Percentiles rank a stretch among this genome's conserved stretches.
phyloP scores from a whole-genome alignment of 164 flowering plant genomes.

The Liquidambar formosana region DNA sequence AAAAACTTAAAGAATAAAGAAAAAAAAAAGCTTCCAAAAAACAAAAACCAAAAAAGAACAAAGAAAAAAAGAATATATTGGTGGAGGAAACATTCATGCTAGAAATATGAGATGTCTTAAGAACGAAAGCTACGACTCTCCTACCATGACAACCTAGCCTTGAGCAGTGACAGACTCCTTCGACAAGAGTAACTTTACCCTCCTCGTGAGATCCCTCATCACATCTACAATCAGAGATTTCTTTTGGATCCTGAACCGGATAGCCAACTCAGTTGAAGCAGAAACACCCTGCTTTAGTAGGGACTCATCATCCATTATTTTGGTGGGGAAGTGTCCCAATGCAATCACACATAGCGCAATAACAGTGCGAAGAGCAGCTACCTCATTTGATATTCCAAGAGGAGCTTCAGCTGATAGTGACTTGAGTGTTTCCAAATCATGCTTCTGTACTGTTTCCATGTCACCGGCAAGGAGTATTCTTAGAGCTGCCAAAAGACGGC shows the following conservation, averaged over 20 bases:
- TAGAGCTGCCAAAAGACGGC: conserved; percentile 81
- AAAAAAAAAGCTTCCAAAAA: no score
- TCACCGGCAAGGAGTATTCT: conserved; percentile 67
- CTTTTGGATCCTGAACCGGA: conserved; percentile 81
- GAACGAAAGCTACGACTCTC: background rate
- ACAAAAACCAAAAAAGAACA: no score
- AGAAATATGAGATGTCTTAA: background rate
- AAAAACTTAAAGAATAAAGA: no score
- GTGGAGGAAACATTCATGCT: background rate
- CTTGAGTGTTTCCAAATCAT: conserved; percentile 55
- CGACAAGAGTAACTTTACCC: conserved; percentile 49
- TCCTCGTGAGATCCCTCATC: conserved; percentile 68
- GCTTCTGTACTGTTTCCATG: conserved; percentile 47
- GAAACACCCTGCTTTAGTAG: conserved; percentile 47
- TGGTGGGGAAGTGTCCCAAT: conserved; percentile 76
- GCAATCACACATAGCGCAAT: conserved; percentile 79
- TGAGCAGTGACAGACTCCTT: conserved; percentile 26
- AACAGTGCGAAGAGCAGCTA: conserved; percentile 62
- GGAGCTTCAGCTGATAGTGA: conserved; percentile 76
- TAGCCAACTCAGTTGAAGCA: conserved; percentile 50
- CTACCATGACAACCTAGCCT: conserved; percentile 10
- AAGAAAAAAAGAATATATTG: background rate
- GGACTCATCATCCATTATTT: conserved; percentile 80
- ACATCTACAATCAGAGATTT: conserved; percentile 70
- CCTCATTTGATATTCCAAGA: conserved; percentile 67